Evolutionary conservation across 129 eudicot species (phyloP).

Genomic region (Erigeron canadensis): DNA sequence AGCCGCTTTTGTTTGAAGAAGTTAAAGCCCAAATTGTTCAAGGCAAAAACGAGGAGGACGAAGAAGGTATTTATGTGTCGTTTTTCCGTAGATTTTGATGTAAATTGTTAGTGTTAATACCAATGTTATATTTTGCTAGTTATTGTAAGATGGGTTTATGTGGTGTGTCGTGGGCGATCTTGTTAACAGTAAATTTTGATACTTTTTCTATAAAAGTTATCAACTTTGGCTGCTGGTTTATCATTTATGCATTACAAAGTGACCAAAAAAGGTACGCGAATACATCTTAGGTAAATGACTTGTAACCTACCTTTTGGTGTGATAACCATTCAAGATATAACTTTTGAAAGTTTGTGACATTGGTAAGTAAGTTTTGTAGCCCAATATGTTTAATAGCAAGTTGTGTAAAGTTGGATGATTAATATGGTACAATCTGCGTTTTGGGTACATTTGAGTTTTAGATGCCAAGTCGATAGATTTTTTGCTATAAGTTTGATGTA

Average conservation of each 20-base stretch:
- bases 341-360: no score
- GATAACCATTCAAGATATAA: no score
- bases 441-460: no score
- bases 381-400: no score
- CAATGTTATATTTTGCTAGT: no score
- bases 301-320: no score
- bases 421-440: no score
- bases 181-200: background rate
- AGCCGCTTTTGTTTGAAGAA: slow-evolving; percentile 94
- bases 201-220: background rate
- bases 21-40: slow-evolving; percentile 83
- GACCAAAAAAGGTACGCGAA: background rate
- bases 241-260: background rate
- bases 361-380: no score
- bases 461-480: background rate
- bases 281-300: background rate
- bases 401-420: no score
- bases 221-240: background rate
- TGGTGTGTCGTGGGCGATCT: no score
- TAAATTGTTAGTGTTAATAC: background rate
- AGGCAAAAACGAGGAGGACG: slow-evolving; percentile 55
- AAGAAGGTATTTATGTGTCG: slow-evolving; percentile 41
- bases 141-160: no score
- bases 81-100: background rate
- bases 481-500: background rate